Evolutionary conservation across 192 early-diverging fungal genomes (phyloP).

Genomic region (Coemansia furcata): DNA sequence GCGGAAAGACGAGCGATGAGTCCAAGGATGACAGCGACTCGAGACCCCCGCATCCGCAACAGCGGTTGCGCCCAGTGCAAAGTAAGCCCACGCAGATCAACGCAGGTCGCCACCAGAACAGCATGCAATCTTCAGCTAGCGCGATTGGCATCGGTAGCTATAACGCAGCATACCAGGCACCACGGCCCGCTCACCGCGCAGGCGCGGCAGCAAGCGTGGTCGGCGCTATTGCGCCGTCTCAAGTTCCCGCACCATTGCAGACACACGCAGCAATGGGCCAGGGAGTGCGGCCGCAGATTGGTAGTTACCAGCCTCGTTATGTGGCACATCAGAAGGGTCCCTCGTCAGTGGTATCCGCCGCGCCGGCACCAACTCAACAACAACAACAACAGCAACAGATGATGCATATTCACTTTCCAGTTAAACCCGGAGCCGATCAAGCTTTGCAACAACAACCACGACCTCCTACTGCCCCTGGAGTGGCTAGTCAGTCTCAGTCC

Average conservation of each 20-base stretch:
- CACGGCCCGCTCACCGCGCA: conserved; percentile 23
- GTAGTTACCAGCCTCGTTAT: conserved; percentile 49
- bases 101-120: conserved; percentile 15
- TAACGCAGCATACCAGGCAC: conserved; percentile 22
- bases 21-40: conserved; percentile 12
- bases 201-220: conserved; percentile 46
- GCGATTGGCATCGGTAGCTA: conserved; percentile 51
- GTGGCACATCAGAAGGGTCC: conserved; percentile 27
- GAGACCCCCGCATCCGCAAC: conserved; percentile 13
- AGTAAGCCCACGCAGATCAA: conserved; percentile 15
- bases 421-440: conserved; percentile 6
- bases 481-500: conserved; percentile 1
- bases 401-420: conserved; percentile 17
- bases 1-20: conserved; percentile 30
- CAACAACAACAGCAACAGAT: conserved; percentile 11
- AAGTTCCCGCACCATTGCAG: conserved; percentile 24
- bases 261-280: conserved; percentile 18
- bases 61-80: conserved; percentile 20
- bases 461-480: neutral
- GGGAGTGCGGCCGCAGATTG: conserved; percentile 37
- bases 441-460: conserved; percentile 11
- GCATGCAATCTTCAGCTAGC: conserved; percentile 43
- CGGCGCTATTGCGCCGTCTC: conserved; percentile 20
- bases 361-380: conserved; percentile 14
- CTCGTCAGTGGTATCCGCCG: conserved; percentile 47